These are phyloP conservation scores for Ceratocystis smalleyi DNA, from an alignment of 2,329 filamentous ascomycete genomes.

Conservation along the genomic window DNA sequence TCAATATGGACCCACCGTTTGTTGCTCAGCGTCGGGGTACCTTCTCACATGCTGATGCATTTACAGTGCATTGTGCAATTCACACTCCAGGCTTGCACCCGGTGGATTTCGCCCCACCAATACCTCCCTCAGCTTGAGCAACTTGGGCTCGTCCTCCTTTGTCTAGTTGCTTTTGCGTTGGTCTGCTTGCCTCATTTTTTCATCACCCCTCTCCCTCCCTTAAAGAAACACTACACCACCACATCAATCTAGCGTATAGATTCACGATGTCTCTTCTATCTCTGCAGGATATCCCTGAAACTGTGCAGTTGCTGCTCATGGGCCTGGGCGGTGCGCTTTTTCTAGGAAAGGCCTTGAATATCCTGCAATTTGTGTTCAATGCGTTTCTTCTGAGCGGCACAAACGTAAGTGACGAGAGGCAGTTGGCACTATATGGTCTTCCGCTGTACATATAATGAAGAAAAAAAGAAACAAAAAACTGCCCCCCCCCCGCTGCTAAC, in stretches of 20 bases:
- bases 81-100: background rate
- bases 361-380: constrained; percentile 46
- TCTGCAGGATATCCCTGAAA: constrained; percentile 26
- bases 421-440: background rate
- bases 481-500: background rate
- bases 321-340: constrained; percentile 45
- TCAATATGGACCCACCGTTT: background rate
- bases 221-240: background rate
- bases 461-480: no score
- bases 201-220: background rate
- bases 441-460: background rate
- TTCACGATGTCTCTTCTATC: constrained; percentile 4
- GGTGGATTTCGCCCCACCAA: constrained; percentile 4
- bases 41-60: background rate
- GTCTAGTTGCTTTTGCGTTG: background rate
- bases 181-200: background rate
- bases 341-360: constrained; percentile 40
- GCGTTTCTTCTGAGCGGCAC: constrained; percentile 52
- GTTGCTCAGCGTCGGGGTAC: background rate
- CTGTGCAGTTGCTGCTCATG: constrained; percentile 32
- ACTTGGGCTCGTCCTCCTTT: background rate
- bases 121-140: constrained; percentile 4
- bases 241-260: background rate
- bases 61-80: background rate
- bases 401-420: constrained; percentile 33